Base-by-base conservation (phyloP, 805 yeast species). In the Wickerhamomyces ciferrii region DNA sequence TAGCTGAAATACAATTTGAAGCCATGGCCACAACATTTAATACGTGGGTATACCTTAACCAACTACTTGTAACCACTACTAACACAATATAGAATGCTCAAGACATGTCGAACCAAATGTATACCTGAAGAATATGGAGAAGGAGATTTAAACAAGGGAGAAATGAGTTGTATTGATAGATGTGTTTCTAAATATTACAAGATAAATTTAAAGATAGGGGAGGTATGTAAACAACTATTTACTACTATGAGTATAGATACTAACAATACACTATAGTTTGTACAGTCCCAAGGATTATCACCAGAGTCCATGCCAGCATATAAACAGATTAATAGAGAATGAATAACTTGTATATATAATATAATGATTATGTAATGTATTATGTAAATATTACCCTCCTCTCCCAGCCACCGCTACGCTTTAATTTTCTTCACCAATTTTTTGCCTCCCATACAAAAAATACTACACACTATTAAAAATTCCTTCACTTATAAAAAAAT, bases 71-170 rank as follows among this genome's bases (percentile, higher is more conserved):
- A n/a, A 18, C 15, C 4, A 23, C 17, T 18, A 34, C 37, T 34
- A 34, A 34, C 21, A 6, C 13, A 4, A 5, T 34, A 14, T 56
- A 72, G 76, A 39, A 72, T 91, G 53, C 69, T 86, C 32, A 64
- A 69, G 32, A 72, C 76, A 4, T 92, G 98, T 63, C 71, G 75
- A 19, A 57, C 65, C 48, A 94, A 94, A 65, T 94, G 99, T 66
- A 75, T 94, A 37, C 83, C 85, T n/a, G 78, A 73, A n/a, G 87
- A 84, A 52, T 91, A 86, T 66, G 87, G 88, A 15, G 98, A 92
- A 56, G 74, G 78, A 10, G 97, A 92, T 23, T 69, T 91, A 45
- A 81, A 79, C 52, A 89, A 90, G 58, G 97, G 96, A 34, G 97
- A 91, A 61, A 66, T 73, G 48, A 75, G 79, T 40, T 92, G 97